Conservation (phyloP, 1,139 yeast genomes). For the Candida sanyaensis region DNA sequence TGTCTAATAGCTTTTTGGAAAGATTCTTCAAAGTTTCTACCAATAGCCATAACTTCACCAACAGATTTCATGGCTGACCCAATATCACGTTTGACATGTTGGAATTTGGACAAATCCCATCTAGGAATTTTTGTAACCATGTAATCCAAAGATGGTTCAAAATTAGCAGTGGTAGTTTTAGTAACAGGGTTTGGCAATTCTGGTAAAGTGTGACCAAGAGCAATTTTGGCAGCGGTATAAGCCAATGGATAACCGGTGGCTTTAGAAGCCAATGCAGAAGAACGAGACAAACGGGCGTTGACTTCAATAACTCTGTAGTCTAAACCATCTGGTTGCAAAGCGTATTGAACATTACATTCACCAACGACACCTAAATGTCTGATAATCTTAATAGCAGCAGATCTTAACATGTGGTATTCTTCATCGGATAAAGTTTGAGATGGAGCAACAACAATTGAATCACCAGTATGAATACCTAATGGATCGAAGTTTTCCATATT, state of each 20-base stretch:
- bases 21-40: constrained; percentile 97
- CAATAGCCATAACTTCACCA: constrained; percentile 99
- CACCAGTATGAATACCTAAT: constrained; percentile 97
- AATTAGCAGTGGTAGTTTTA: constrained; percentile 92
- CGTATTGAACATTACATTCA: constrained; percentile 98
- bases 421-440: constrained; percentile 96
- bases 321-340: constrained; percentile 91
- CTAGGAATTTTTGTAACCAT: constrained; percentile 98
- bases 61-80: constrained; percentile 99
- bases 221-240: constrained; percentile 96
- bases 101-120: constrained; percentile 99
- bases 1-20: constrained; percentile 98
- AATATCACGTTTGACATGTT: constrained; percentile 52
- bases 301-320: constrained; percentile 98
- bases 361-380: constrained; percentile 99
- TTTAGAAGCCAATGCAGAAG: constrained; percentile 96
- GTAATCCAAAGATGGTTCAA: constrained; percentile 96
- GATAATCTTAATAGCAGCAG: constrained; percentile 95
- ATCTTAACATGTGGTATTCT: constrained; percentile 96
- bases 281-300: constrained; percentile 94
- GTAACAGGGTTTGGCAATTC: constrained; percentile 97
- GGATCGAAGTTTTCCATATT: constrained; percentile 99
- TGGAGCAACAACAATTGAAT: constrained; percentile 98
- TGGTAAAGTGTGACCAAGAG: constrained; percentile 74
- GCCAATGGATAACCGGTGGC: constrained; percentile 99